Base-by-base conservation (phyloP, 352 stramenopile species). In the Plasmopara viticola region DNA sequence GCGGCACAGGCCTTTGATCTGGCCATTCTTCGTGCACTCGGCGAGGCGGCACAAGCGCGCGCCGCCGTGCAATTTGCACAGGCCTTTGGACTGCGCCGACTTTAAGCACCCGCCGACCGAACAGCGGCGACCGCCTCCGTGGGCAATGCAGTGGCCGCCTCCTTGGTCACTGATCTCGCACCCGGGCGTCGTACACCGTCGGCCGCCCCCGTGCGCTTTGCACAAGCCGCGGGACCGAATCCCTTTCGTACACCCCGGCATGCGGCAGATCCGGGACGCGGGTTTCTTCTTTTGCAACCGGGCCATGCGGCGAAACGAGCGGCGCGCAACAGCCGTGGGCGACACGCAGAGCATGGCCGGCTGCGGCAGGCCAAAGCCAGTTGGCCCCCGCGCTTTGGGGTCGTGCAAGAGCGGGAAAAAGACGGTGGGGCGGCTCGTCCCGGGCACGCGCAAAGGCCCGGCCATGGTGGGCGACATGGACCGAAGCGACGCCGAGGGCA, bases 141-240 rank as follows among this genome's bases (percentile, higher is more conserved):
- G 80, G 0, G 78, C 81, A 56, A 88, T 88, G 64, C 83, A 93
- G 60, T 87, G 79, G 34, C 83, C 85, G 50, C 85, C 83, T 49
- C 84, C 82, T 53, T 95, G 84, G 70, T 94, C 85, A 54, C 74
- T 87, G 61, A 92, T 92, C 33, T 83, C 70, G 58, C 85, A 95
- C 5, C 78, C 81, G 1, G 77, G 73, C 7, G 83, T 88, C 43
- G 68, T 74, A 63, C 85, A 95, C 9, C 77, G 73, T 18, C 83
- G 78, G 1, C 85, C 85, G 28, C 85, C 85, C 10, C 85, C 85
- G 64, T 95, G 85, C 6, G 72, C 80, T 46, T 92, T 93, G 70
- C 85, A 95, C 29, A 94, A 67, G 0, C 85, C 85, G 4, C 78
- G 70, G 37, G 83, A 94, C 25, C 80, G 80, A 48, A 91, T 89